Percentiles rank a stretch among this genome's conserved stretches.
Evolutionary conservation across 2,329 filamentous ascomycete species (phyloP).

Genomic region (Chlorencoelia australis): DNA sequence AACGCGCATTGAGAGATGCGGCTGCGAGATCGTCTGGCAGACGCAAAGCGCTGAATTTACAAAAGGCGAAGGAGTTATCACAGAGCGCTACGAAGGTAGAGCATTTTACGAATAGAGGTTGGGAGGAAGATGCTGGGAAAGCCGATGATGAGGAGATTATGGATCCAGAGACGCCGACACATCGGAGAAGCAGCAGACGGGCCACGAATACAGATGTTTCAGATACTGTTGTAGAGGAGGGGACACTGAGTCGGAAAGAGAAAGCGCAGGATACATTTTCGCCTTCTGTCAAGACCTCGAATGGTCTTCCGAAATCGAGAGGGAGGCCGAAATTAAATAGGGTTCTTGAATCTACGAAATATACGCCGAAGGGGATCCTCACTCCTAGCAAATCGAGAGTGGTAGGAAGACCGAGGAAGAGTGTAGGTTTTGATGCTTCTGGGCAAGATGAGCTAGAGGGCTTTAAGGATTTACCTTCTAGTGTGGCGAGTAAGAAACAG

Average conservation of each 20-base stretch:
- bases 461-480: constrained; percentile 40
- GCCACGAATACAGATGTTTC: not conserved
- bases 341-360: not conserved
- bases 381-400: constrained; percentile 39
- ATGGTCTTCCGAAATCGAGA: too few relatives aligned
- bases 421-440: constrained; percentile 45
- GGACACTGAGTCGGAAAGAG: not conserved
- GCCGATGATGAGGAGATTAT: not conserved
- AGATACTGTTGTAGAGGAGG: not conserved
- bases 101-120: not conserved
- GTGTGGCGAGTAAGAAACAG: not conserved
- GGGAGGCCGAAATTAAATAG: constrained; percentile 9
- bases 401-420: constrained; percentile 36
- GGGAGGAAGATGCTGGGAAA: not conserved
- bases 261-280: constrained; percentile 10
- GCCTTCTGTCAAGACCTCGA: constrained; percentile 1
- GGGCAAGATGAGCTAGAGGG: constrained; percentile 29
- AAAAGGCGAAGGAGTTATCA: constrained; percentile 8
- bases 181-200: not conserved
- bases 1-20: not conserved
- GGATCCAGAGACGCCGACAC: not conserved
- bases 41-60: too few relatives aligned
- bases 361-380: constrained; percentile 42
- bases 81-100: constrained; percentile 2
- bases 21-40: constrained; percentile 1